Conservation (phyloP, 495 filamentous ascomycete species). For the Podospora tetraspora region DNA sequence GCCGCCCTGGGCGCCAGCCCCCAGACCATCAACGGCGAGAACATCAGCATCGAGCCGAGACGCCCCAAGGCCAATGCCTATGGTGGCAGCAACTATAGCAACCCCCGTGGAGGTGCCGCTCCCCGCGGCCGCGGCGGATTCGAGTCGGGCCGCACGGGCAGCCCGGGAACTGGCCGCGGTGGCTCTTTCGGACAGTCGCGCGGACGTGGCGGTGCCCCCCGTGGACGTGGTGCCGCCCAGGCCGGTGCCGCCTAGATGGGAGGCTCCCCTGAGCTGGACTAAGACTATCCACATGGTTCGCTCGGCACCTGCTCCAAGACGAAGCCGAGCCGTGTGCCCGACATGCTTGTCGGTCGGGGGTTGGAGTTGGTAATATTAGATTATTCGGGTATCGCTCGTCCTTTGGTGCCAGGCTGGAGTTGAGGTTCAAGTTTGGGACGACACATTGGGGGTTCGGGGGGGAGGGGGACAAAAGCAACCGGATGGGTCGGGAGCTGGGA, state of each 20-base stretch:
- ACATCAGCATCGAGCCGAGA: slow-evolving; percentile 82
- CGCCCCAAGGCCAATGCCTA: slow-evolving; percentile 66
- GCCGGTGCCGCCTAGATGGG: slow-evolving; percentile 25
- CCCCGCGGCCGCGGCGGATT: slow-evolving; percentile 64
- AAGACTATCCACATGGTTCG: neutral
- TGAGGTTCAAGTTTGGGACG: slow-evolving; percentile 5
- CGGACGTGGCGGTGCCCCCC: slow-evolving; percentile 53
- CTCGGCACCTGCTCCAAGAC: neutral
- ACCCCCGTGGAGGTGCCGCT: slow-evolving; percentile 52
- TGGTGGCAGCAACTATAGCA: slow-evolving; percentile 57
- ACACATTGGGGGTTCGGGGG: neutral
- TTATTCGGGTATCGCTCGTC: slow-evolving; percentile 11
- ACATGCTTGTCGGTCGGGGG: neutral
- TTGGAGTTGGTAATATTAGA: slow-evolving; percentile 7
- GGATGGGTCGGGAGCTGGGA: neutral
- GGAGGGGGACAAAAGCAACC: slow-evolving; percentile 3
- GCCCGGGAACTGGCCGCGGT: slow-evolving; percentile 61
- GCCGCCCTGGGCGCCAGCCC: slow-evolving; percentile 82
- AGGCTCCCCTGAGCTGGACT: slow-evolving; percentile 3
- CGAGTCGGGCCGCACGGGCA: slow-evolving; percentile 51
- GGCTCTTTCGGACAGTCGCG: slow-evolving; percentile 55
- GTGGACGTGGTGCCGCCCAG: slow-evolving; percentile 41
- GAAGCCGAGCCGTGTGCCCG: slow-evolving; percentile 1
- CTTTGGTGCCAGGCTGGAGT: slow-evolving; percentile 12
- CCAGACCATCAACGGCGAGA: slow-evolving; percentile 73